Evolutionary conservation across 441 rosid species (phyloP), one percentile per base, ranked within the genome.

Genomic region (Eruca vesicaria): DNA sequence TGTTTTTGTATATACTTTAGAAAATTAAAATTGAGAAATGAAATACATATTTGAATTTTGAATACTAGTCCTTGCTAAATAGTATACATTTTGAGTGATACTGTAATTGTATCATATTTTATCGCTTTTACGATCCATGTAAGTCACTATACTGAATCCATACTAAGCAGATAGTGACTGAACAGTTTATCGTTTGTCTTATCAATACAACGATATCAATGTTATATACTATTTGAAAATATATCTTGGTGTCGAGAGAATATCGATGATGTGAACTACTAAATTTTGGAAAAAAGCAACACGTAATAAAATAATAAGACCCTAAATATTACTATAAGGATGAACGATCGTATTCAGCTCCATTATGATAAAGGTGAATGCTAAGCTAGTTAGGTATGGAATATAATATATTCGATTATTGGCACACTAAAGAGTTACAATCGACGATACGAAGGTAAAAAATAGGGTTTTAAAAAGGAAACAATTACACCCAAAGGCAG

Each of bases 311-410:
- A 58, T 57, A 60, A 16, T 59, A 11, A 21, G 69, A 63, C 69
- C 38, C 23, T 71, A 50, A n/a, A 36, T 62, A 50, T 9, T 71
- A 65, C 23, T 50, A 16, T 16, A 53, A 53, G 31, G 11, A 69
- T 57, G 53, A 71, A 45, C 66, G 55, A 57, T 77, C 68, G 43
- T 45, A 69, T 64, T 65, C 67, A 77, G 69, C 56, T 58, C 80
- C 76, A 77, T 65, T 43, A 71, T 59, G 63, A 29, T 58, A 77
- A 71, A 77, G 57, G 36, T 71, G 52, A 77, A 65, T 32, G 76
- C 45, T 64, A 71, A 45, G 57, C 72, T 70, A 63, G 80, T 77
- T 77, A 71, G 68, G 80, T 65, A 33, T 23, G 68, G 68, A 71
- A 71, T 65, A 59, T 18, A 71, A 77, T 77, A 76, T 53, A 29